phyloP scores from a whole-genome alignment of 768 basidiomycete genomes.

The Leucosporidium scottii region DNA sequence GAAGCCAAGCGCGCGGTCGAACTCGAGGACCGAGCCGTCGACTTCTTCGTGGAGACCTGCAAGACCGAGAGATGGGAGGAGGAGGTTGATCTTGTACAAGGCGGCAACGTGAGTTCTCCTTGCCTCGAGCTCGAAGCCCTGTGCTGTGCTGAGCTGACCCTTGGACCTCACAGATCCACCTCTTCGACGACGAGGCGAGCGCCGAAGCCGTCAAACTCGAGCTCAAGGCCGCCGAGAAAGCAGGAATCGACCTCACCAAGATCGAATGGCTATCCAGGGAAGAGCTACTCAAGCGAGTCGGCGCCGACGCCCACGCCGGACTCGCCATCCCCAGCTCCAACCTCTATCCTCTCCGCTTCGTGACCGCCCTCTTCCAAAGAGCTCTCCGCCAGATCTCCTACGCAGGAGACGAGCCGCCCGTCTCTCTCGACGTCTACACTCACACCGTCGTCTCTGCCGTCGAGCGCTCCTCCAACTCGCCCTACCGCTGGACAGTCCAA shows the following conservation, averaged over 20 bases:
- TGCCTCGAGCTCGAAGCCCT: no score
- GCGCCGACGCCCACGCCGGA: slow-evolving; percentile 51
- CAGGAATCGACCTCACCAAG: slow-evolving; percentile 48
- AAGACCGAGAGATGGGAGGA: slow-evolving; percentile 46
- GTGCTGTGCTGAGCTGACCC: no score
- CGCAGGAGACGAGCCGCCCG: background rate
- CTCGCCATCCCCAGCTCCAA: slow-evolving; percentile 55
- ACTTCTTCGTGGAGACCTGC: slow-evolving; percentile 51
- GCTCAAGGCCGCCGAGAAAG: slow-evolving; percentile 52
- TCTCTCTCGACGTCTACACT: slow-evolving; percentile 57
- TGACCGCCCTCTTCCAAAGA: slow-evolving; percentile 27
- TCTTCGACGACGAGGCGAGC: slow-evolving; percentile 52
- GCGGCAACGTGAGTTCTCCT: slow-evolving; percentile 48
- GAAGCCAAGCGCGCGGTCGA: slow-evolving; percentile 54
- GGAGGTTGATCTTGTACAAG: slow-evolving; percentile 58
- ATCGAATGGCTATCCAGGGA: slow-evolving; percentile 50
- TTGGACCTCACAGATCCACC: slow-evolving; percentile 37
- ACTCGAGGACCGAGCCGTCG: slow-evolving; percentile 56
- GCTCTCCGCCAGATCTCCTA: slow-evolving; percentile 6
- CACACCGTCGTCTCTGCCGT: slow-evolving; percentile 58
- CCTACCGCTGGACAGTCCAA: slow-evolving; percentile 49
- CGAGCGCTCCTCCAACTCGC: slow-evolving; percentile 38
- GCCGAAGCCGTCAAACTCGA: slow-evolving; percentile 45
- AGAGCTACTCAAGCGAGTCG: slow-evolving; percentile 34
- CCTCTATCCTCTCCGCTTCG: slow-evolving; percentile 62